Conservation (phyloP, 495 filamentous ascomycete genomes). For the Trichoderma virens region DNA sequence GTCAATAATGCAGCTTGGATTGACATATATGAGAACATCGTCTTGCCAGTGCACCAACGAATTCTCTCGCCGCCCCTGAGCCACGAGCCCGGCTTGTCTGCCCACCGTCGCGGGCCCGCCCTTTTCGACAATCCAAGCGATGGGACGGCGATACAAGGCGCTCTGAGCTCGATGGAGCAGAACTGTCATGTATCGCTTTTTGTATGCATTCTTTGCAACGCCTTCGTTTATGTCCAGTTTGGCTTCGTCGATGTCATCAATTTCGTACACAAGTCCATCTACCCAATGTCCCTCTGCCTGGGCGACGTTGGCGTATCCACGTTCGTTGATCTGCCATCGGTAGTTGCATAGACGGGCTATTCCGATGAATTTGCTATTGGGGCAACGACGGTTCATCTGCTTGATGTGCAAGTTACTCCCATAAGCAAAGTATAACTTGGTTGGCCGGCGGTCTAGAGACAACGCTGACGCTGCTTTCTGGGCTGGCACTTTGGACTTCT, state of each 20-base stretch:
- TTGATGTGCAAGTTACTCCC: conserved; percentile 61
- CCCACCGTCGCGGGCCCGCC: conserved; percentile 8
- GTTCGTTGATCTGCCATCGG: conserved; percentile 58
- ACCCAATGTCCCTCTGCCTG: conserved; percentile 22
- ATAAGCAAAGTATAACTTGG: conserved; percentile 60
- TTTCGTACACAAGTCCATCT: conserved; percentile 45
- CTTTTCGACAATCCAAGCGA: conserved; percentile 19
- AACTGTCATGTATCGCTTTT: conserved; percentile 21
- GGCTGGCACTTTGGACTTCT: neutral
- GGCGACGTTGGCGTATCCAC: conserved; percentile 66
- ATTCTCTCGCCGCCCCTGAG: neutral
- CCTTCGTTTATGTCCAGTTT: conserved; percentile 50
- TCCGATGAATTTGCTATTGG: conserved; percentile 38
- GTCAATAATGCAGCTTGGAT: conserved; percentile 33
- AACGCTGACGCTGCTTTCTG: conserved; percentile 4
- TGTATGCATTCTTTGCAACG: conserved; percentile 49
- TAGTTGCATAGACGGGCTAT: conserved; percentile 43
- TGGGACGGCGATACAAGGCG: conserved; percentile 13
- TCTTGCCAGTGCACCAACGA: neutral
- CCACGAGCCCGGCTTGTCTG: conserved; percentile 6
- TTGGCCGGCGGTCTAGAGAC: conserved; percentile 7
- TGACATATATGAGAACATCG: conserved; percentile 50
- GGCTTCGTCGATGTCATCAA: conserved; percentile 36
- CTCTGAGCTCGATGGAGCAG: conserved; percentile 11
- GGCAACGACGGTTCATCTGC: conserved; percentile 61